phyloP scores from a whole-genome alignment of 371 early-diverging fungal species.

The Apophysomyces sp. region DNA sequence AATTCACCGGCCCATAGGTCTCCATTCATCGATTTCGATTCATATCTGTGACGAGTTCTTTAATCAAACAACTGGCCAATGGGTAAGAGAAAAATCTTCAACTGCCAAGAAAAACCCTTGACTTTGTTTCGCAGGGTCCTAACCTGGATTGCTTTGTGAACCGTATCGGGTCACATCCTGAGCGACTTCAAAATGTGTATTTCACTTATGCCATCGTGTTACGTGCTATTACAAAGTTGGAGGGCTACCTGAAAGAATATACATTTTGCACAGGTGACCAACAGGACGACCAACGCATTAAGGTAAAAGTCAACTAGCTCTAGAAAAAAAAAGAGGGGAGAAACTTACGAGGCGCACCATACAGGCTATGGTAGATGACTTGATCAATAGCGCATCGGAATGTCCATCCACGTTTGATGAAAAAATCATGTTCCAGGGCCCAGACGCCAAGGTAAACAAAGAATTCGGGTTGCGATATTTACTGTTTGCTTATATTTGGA shows the following conservation, averaged over 20 bases:
- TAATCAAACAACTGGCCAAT: constrained; percentile 79
- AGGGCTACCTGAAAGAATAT: constrained; percentile 75
- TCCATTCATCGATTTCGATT: constrained; percentile 97
- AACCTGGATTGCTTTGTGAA: constrained; percentile 88
- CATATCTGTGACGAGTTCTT: constrained; percentile 95
- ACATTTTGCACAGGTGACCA: constrained; percentile 63
- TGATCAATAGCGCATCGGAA: constrained; percentile 56
- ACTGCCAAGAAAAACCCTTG: too few species aligned
- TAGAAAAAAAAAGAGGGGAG: too few species aligned
- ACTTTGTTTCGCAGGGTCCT: constrained; percentile 65
- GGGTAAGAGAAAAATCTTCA: constrained; percentile 66
- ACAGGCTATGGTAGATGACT: constrained; percentile 55
- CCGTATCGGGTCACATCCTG: constrained; percentile 87
- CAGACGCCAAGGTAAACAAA: constrained; percentile 32
- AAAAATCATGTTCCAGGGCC: constrained; percentile 70
- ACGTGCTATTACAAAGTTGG: constrained; percentile 81
- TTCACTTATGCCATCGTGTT: constrained; percentile 86
- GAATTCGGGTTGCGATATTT: neutral
- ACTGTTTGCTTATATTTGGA: constrained; percentile 3
- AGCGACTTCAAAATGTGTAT: constrained; percentile 92
- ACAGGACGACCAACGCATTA: constrained; percentile 51
- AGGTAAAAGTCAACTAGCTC: too few species aligned
- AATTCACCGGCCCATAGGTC: constrained; percentile 39
- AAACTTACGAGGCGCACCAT: neutral
- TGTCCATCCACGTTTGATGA: constrained; percentile 90